Evolutionary conservation across 192 early-diverging fungal species (phyloP), one percentile per base, ranked within the genome.

Genomic region (Endogone sp.): DNA sequence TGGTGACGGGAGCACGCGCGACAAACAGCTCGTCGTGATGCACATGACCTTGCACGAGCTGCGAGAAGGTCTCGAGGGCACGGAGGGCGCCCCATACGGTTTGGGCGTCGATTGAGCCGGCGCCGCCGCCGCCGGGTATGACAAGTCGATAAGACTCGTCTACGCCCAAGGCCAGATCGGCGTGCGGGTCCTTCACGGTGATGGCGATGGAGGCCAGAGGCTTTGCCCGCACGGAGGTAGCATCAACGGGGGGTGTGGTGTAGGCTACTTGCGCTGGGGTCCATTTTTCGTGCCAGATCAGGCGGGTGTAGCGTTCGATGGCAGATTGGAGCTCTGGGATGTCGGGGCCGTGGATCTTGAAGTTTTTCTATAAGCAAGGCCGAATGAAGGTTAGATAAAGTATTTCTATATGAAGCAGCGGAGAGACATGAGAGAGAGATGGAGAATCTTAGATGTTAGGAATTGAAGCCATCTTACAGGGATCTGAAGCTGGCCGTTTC

Each of bases 91-190:
- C 91, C 63, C 83, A 91, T 31, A 89, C 79, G 16, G 80, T 79
- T 29, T 82, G 68, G 6, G 93, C 81, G 22, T 75, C 80, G 64
- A 93, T 84, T 13, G 67, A 74, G 6, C 83, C 91, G 49, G 76
- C 72, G 25, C 63, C 66, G 26, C 64, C 62, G 23, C 67, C 32
- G 3, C 63, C 67, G 4, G 87, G 86, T n/a, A 92, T 81, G 28
- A 84, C 78, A 25, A 92, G 81, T 23, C 75, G 82, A 69, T 92
- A 92, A 23, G 91, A 89, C 77, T 92, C 91, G 64, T 92, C 89
- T 4, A 84, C 86, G 20, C 79, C 82, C 60, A 87, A 71, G 29
- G 67, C 68, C 37, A 91, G 84, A 3, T 79, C 74, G 60, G 69
- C 80, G 66, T 82, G 68, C 29, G 67, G 56, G 69, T 77, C 70